A percentile compares a stretch with the other conserved stretches of the same genome.
phyloP scores from a whole-genome alignment of 768 basidiomycete genomes.

The Xanthoconium stramineum region DNA sequence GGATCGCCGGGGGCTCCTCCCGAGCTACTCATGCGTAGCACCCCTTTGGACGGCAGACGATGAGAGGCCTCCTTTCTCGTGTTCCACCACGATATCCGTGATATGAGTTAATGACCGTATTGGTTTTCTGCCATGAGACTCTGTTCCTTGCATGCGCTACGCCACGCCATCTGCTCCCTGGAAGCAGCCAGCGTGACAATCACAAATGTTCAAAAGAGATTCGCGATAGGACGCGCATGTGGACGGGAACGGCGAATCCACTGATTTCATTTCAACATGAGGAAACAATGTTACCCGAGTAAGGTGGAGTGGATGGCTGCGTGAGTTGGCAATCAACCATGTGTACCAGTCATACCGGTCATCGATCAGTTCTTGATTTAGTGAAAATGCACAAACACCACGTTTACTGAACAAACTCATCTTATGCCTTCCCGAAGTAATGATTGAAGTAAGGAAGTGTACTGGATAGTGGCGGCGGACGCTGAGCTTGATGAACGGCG shows the following conservation, averaged over 20 bases:
- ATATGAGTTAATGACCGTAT: background rate
- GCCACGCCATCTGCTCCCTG: background rate
- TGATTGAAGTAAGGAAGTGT: background rate
- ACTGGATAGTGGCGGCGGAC: background rate
- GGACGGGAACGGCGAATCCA: conserved; percentile 9
- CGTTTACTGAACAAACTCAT: background rate
- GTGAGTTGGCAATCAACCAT: background rate
- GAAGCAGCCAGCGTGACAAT: background rate
- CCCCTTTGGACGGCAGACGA: background rate
- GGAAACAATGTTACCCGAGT: conserved; percentile 1
- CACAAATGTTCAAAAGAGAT: background rate
- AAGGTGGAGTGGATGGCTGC: background rate
- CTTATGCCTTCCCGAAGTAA: background rate
- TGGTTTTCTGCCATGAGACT: background rate
- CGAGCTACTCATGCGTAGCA: background rate
- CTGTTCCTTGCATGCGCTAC: conserved; percentile 1
- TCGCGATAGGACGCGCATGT: conserved; percentile 5
- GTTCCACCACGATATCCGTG: background rate
- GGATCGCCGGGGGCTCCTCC: background rate
- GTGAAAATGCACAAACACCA: conserved; percentile 4
- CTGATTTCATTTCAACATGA: background rate
- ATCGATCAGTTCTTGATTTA: conserved; percentile 1
- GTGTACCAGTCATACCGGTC: conserved; percentile 7
- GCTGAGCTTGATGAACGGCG: background rate
- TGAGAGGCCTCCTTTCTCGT: conserved; percentile 8